phyloP scores from a whole-genome alignment of 2,329 filamentous ascomycete genomes.

The Trichoderma sp. region DNA sequence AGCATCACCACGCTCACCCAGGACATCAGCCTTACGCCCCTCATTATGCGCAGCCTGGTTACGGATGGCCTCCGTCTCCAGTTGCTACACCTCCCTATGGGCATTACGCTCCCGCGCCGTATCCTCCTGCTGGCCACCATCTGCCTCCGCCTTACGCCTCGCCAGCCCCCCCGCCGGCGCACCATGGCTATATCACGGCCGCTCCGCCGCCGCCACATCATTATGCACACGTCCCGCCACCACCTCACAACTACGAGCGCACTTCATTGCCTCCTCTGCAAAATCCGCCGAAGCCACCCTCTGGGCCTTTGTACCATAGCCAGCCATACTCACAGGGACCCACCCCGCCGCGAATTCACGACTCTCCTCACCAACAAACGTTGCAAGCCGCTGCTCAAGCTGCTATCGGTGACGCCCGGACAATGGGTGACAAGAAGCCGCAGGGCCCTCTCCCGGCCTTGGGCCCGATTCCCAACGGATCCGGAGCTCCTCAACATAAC shows the following conservation, averaged over 20 bases:
- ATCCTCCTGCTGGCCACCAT: constrained; percentile 37
- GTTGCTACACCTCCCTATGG: constrained; percentile 56
- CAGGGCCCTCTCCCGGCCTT: constrained; percentile 50
- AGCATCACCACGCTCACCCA: constrained; percentile 36
- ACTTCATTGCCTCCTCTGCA: constrained; percentile 43
- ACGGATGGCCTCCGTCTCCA: constrained; percentile 59
- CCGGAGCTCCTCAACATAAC: constrained; percentile 32
- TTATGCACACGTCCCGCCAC: constrained; percentile 29
- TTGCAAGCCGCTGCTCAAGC: constrained; percentile 48
- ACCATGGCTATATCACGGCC: constrained; percentile 24
- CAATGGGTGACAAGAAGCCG: constrained; percentile 41
- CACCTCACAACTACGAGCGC: constrained; percentile 37
- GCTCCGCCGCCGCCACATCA: constrained; percentile 29
- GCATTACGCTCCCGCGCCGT: constrained; percentile 47
- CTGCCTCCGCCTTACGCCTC: constrained; percentile 35
- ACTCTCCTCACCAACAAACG: constrained; percentile 49
- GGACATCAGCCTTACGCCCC: constrained; percentile 39
- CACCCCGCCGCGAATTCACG: constrained; percentile 41
- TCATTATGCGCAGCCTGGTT: constrained; percentile 48
- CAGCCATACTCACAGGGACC: constrained; percentile 38
- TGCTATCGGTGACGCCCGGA: constrained; percentile 43
- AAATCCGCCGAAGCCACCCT: constrained; percentile 33
- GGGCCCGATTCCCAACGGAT: constrained; percentile 37
- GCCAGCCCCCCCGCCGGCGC: constrained; percentile 33
- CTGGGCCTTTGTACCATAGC: constrained; percentile 37